A percentile compares a stretch with the other conserved stretches of the same genome.
These are phyloP conservation scores for Ilex paraguariensis DNA, from an alignment of 305 asterid genomes.

Conservation along the genomic window DNA sequence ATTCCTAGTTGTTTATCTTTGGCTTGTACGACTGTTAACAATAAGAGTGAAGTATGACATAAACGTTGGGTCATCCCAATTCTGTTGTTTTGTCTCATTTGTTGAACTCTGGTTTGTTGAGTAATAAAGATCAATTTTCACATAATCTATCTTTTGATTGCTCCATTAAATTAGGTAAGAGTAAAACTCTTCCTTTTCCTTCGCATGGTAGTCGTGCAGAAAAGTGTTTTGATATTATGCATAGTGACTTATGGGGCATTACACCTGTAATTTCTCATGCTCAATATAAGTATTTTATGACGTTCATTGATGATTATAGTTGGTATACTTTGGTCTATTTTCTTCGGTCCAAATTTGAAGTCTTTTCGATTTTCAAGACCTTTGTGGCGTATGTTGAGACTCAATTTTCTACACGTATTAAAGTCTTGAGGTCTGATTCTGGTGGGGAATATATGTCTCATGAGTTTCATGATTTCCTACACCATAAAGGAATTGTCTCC, in stretches of 20 bases:
- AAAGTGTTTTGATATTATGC: not conserved
- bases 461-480: no score
- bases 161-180: conserved; percentile 4
- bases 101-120: not conserved
- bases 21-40: not conserved
- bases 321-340: no score
- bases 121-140: not conserved
- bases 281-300: no score
- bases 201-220: not conserved
- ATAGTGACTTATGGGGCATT: not conserved
- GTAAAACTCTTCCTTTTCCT: conserved; percentile 3
- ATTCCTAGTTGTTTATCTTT: not conserved
- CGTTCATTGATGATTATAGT: no score
- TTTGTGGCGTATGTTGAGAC: no score
- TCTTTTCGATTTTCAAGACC: no score
- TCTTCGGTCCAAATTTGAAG: no score
- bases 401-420: no score
- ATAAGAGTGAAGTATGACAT: conserved; percentile 3
- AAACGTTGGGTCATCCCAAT: not conserved
- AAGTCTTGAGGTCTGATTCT: no score
- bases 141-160: not conserved
- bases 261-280: no score
- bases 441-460: no score
- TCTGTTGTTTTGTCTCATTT: conserved; percentile 1
- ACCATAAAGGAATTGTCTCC: no score